These are phyloP conservation scores for Trichoderma koningiopsis DNA, from an alignment of 2,329 filamentous ascomycete genomes.

Conservation along the genomic window DNA sequence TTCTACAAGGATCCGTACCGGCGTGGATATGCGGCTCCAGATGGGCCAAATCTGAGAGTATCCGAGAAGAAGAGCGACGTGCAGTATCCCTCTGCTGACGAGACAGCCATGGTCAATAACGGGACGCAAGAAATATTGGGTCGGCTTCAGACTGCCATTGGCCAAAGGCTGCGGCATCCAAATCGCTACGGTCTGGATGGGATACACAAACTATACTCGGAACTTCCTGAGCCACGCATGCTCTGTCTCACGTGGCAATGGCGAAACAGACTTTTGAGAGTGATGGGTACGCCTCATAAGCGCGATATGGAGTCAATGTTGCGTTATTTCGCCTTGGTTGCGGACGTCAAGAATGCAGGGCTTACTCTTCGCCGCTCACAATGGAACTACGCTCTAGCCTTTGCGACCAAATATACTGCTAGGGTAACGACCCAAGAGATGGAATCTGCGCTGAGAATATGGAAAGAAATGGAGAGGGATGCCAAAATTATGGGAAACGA, in stretches of 20 bases:
- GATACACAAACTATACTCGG: constrained; percentile 53
- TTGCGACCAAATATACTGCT: constrained; percentile 71
- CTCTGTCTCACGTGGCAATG: constrained; percentile 51
- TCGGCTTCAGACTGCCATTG: constrained; percentile 47
- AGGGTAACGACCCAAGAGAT: constrained; percentile 61
- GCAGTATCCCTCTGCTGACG: constrained; percentile 48
- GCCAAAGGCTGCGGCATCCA: constrained; percentile 46
- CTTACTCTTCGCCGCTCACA: constrained; percentile 68
- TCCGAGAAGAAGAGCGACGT: constrained; percentile 55
- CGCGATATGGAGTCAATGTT: constrained; percentile 66
- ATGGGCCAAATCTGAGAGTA: constrained; percentile 52
- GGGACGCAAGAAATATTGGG: constrained; percentile 41
- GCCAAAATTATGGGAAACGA: constrained; percentile 66
- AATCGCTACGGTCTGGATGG: constrained; percentile 44
- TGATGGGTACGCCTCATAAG: constrained; percentile 65
- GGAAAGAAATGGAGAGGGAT: constrained; percentile 85
- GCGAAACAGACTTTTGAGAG: constrained; percentile 66
- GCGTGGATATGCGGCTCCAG: constrained; percentile 54
- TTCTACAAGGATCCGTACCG: constrained; percentile 56
- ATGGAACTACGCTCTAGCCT: constrained; percentile 84
- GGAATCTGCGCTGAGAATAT: constrained; percentile 69
- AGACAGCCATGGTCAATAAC: constrained; percentile 42
- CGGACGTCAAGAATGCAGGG: constrained; percentile 76
- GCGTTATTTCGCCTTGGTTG: constrained; percentile 79
- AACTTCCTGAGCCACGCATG: constrained; percentile 56